phyloP scores from a whole-genome alignment of 176 grass and related monocot species.

The Thalia dealbata region DNA sequence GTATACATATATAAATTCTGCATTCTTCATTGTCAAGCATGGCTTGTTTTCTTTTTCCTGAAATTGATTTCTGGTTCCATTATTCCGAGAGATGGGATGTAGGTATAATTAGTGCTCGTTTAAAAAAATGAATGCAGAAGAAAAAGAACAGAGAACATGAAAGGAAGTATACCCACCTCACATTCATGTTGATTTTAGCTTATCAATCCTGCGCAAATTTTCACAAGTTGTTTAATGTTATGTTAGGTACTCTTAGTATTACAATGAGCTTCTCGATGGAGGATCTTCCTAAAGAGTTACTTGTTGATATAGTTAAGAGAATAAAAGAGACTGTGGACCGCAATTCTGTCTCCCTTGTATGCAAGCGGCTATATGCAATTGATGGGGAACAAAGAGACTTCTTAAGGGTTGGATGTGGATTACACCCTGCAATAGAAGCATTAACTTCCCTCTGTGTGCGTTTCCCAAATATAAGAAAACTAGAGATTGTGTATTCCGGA shows the following conservation, averaged over 20 bases:
- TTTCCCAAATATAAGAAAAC: slow-evolving; percentile 44
- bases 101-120: neutral
- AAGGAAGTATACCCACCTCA: neutral
- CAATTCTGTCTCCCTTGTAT: slow-evolving; percentile 48
- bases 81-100: neutral
- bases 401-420: slow-evolving; percentile 30
- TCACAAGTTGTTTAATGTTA: neutral
- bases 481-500: slow-evolving; percentile 60
- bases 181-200: neutral
- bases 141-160: neutral
- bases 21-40: neutral
- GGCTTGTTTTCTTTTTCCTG: too few relatives aligned
- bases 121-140: neutral
- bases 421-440: slow-evolving; percentile 33
- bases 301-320: slow-evolving; percentile 49
- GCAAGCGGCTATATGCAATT: slow-evolving; percentile 30
- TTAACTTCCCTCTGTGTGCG: slow-evolving; percentile 30
- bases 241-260: slow-evolving; percentile 3
- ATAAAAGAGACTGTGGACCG: slow-evolving; percentile 33
- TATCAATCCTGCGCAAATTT: neutral
- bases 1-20: too few relatives aligned
- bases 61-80: neutral
- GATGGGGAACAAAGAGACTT: slow-evolving; percentile 39
- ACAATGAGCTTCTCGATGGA: slow-evolving; percentile 29
- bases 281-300: slow-evolving; percentile 42